Conservation (phyloP, 768 basidiomycete genomes). For the Cantharellus cinnabarinus region DNA sequence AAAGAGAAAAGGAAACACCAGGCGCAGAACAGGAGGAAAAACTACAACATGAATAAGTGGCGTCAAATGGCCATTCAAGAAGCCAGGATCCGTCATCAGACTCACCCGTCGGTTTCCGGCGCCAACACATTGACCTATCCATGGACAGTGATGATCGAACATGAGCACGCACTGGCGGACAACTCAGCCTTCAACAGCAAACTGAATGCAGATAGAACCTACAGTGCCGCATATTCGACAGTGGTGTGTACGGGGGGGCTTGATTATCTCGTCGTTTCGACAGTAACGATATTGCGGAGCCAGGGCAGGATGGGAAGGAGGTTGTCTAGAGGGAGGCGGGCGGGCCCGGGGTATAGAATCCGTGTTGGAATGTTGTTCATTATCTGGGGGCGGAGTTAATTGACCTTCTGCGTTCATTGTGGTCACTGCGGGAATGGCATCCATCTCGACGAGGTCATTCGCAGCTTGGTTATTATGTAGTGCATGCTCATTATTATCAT, state of each 20-base stretch:
- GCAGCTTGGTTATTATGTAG: background rate
- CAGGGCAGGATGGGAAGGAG: constrained; percentile 25
- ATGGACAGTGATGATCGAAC: constrained; percentile 83
- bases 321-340: background rate
- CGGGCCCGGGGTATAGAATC: background rate
- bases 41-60: constrained; percentile 24
- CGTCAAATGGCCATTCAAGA: background rate
- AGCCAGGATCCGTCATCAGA: too few relatives aligned
- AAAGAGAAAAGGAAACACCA: constrained; percentile 36
- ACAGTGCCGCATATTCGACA: constrained; percentile 70
- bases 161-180: constrained; percentile 46
- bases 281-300: constrained; percentile 52
- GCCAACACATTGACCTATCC: constrained; percentile 91
- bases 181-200: too few relatives aligned
- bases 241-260: constrained; percentile 61
- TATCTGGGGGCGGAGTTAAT: background rate
- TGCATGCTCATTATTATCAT: background rate
- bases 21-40: constrained; percentile 60
- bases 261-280: constrained; percentile 36
- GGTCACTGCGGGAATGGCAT: background rate
- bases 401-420: background rate
- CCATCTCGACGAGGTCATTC: background rate
- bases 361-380: background rate
- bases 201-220: constrained; percentile 13
- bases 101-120: constrained; percentile 74